These are phyloP conservation scores for Cyathus striatus DNA, from an alignment of 768 basidiomycete species.

Conservation along the genomic window DNA sequence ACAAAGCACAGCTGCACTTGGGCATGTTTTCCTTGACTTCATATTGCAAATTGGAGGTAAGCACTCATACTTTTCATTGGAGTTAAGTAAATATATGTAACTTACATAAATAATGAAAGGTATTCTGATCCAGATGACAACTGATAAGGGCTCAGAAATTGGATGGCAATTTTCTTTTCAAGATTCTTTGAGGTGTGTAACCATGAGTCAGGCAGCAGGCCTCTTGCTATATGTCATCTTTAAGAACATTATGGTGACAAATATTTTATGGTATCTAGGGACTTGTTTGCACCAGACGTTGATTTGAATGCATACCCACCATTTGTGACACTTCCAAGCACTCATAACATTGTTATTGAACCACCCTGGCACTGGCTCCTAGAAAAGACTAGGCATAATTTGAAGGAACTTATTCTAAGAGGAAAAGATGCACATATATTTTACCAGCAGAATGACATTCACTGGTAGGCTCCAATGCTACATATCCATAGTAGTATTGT, in stretches of 20 bases:
- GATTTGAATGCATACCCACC: conserved; percentile 12
- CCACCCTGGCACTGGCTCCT: conserved; percentile 22
- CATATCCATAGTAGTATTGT: too few species aligned
- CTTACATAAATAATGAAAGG: conserved; percentile 8
- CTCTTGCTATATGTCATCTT: too few species aligned
- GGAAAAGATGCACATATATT: conserved; percentile 15
- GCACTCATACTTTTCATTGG: too few species aligned
- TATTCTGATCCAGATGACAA: conserved; percentile 19
- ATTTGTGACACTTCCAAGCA: conserved; percentile 14
- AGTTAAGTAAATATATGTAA: neutral
- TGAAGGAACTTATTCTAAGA: conserved; percentile 11
- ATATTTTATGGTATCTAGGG: conserved; percentile 9
- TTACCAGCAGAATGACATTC: conserved; percentile 8
- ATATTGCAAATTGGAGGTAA: conserved; percentile 18
- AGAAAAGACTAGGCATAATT: conserved; percentile 9
- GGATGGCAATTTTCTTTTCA: conserved; percentile 17
- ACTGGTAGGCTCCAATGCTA: conserved; percentile 10
- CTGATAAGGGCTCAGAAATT: conserved; percentile 25
- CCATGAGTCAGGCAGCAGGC: too few species aligned
- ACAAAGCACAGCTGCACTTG: conserved; percentile 14
- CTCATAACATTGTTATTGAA: conserved; percentile 23
- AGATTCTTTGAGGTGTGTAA: conserved; percentile 8
- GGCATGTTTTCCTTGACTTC: conserved; percentile 27
- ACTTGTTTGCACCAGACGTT: conserved; percentile 15
- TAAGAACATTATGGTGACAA: too few species aligned